Percentiles rank a stretch among this genome's conserved stretches.
These are phyloP conservation scores for Medicago lupulina DNA, from an alignment of 306 rosid genomes.

Conservation along the genomic window DNA sequence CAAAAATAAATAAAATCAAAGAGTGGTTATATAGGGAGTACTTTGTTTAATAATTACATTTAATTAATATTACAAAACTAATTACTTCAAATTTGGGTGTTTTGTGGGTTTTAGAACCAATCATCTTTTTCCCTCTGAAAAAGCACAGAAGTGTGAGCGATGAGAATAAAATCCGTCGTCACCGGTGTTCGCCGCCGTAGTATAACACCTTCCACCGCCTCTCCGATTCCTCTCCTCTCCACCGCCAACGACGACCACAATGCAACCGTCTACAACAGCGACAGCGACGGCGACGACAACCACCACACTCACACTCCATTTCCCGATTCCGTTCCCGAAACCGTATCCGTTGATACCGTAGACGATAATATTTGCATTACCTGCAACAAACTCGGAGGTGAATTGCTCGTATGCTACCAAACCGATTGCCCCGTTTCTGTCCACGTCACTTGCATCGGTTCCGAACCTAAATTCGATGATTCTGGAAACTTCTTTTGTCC, in stretches of 20 bases:
- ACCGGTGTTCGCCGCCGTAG: neutral
- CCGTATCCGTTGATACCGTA: conserved; percentile 29
- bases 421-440: conserved; percentile 60
- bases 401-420: conserved; percentile 56
- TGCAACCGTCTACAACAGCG: conserved; percentile 10
- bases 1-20: no score
- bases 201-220: neutral
- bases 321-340: neutral
- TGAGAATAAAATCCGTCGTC: conserved; percentile 22
- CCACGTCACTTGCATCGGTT: conserved; percentile 61
- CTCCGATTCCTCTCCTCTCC: conserved; percentile 20
- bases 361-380: conserved; percentile 50
- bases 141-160: neutral
- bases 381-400: conserved; percentile 51
- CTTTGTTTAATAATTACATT: no score
- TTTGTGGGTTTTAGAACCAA: neutral
- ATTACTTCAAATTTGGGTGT: no score
- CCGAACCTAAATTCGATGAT: conserved; percentile 62
- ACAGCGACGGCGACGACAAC: neutral
- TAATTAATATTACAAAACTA: no score
- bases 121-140: neutral
- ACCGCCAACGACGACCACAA: conserved; percentile 3
- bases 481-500: conserved; percentile 69
- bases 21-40: no score
- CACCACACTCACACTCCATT: neutral